Base-by-base conservation (phyloP, 2,329 filamentous ascomycete genomes). In the Diaporthe aspalathi region DNA sequence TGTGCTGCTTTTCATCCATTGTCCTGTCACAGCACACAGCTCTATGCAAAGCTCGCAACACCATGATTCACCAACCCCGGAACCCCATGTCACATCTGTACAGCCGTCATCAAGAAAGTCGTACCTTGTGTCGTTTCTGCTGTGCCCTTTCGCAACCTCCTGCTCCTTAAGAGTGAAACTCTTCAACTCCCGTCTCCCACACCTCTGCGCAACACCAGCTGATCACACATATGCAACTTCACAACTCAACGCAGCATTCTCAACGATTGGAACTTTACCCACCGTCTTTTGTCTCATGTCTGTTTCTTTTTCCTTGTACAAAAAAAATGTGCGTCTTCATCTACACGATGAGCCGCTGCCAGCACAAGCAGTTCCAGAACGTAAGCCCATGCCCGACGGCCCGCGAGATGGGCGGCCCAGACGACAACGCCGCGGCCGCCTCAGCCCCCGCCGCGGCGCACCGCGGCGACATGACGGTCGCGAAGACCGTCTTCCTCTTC, bases 331-430 rank as follows among this genome's bases (percentile, higher is more conserved):
- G 81, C 68, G 74, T 75, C 73, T 75, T 80, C 62, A 72, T 80
- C 57, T 78, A 76, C 68, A 79, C 75, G 24, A 71, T 75, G 45
- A 70, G 72, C 53, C 73, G 75, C 4, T 83, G 81, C 76, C 65
- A 66, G 29, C 80, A 82, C 73, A 76, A 70, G 60, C 67, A 76
- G 60, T 81, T 79, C 73, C 80, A 82, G 57, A 81, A 80, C 76
- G 81, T 78, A 8, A 79, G 73, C 68, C 72, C 71, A 27, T 83
- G 81, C 69, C 73, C 76, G 53, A 35, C 75, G 1, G 79, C 76
- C 1, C 74, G 75, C 3, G 73, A 38, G 35, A 38, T 38, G 6
- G 35, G 35, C 35, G 35, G 35, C 2, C 35, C 35, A 38, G 35
- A 38, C 35, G 35, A 38, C 9, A 38, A 38, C 35, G 35, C 35